These are phyloP conservation scores for Trichaptum fuscoviolaceum DNA, from an alignment of 768 basidiomycete species.

Conservation along the genomic window DNA sequence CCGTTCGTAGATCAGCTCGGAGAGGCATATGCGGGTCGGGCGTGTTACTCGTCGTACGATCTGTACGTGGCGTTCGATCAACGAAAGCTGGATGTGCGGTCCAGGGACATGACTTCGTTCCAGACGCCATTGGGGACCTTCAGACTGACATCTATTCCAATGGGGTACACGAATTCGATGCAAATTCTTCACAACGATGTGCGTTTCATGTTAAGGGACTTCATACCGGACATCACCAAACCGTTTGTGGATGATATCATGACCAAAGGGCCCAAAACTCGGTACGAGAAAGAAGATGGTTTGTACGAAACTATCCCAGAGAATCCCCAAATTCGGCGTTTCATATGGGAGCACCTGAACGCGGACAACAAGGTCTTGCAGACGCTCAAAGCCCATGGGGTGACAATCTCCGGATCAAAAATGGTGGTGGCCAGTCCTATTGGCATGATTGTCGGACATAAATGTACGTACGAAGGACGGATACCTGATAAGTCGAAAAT, in stretches of 20 bases:
- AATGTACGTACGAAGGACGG: constrained; percentile 13
- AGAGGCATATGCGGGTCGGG: constrained; percentile 15
- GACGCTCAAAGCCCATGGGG: constrained; percentile 23
- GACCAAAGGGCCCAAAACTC: constrained; percentile 19
- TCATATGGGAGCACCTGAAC: constrained; percentile 33
- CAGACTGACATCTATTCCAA: constrained; percentile 10
- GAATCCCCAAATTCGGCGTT: constrained; percentile 25
- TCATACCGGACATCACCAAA: constrained; percentile 21
- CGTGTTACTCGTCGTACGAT: constrained; percentile 11
- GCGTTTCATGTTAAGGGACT: constrained; percentile 29
- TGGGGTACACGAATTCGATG: constrained; percentile 18
- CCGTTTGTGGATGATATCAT: constrained; percentile 23
- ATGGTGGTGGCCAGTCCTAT: constrained; percentile 3
- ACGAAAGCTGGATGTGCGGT: constrained; percentile 7
- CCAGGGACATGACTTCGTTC: constrained; percentile 18
- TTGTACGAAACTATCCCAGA: constrained; percentile 17
- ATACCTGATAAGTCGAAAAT: constrained; percentile 8
- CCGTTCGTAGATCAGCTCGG: constrained; percentile 16
- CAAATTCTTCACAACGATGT: constrained; percentile 30
- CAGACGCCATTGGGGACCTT: constrained; percentile 11
- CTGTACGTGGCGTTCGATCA: constrained; percentile 16
- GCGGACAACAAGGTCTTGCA: constrained; percentile 31
- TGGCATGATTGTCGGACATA: constrained; percentile 7
- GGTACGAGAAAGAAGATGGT: constrained; percentile 17
- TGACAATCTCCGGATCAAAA: constrained; percentile 14